Conservation (phyloP, 352 stramenopile species). For the Globisporangium echinulatum region DNA sequence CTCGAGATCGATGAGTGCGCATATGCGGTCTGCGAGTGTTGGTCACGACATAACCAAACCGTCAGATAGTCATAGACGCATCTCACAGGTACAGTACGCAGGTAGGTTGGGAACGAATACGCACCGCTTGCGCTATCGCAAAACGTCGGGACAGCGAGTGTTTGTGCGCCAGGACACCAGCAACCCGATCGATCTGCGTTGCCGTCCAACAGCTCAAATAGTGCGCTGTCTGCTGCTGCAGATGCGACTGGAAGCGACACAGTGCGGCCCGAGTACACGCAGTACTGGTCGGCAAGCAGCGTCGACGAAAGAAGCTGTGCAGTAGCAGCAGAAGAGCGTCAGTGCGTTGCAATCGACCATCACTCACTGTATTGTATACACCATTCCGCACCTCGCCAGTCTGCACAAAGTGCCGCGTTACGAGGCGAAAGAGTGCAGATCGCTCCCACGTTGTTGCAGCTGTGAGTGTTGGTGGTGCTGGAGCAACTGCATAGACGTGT, state of each 20-base stretch:
- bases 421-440: constrained; percentile 9
- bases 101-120: background rate
- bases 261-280: background rate
- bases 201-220: background rate
- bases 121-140: background rate
- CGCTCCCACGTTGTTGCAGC: constrained; percentile 1
- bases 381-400: constrained; percentile 5
- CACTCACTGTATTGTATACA: no score
- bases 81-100: no score
- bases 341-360: no score
- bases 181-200: background rate
- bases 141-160: constrained; percentile 3
- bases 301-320: constrained; percentile 4
- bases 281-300: constrained; percentile 5
- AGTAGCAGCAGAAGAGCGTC: background rate
- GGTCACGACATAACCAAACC: background rate
- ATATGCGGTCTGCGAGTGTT: constrained; percentile 18
- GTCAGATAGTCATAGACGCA: no score
- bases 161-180: constrained; percentile 9
- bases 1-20: constrained; percentile 28
- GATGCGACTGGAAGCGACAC: background rate
- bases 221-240: background rate
- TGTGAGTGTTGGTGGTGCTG: constrained; percentile 1
- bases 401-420: constrained; percentile 8
- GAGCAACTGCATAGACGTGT: background rate